phyloP scores from a whole-genome alignment of 2,329 filamentous ascomycete species.

The Lithohypha guttulata region DNA sequence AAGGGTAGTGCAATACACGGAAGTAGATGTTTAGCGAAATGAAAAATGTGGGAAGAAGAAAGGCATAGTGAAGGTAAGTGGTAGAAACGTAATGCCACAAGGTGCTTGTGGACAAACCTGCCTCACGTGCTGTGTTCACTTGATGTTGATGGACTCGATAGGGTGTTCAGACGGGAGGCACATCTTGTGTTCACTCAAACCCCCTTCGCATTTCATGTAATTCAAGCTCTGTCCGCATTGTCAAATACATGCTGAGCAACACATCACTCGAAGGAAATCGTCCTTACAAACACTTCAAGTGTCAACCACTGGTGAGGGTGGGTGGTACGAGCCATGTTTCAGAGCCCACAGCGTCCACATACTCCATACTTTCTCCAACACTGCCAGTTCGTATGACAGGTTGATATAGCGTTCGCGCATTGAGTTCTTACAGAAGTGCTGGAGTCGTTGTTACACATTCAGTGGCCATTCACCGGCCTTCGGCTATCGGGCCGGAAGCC shows the following conservation, averaged over 20 bases:
- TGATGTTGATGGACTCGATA: too few species aligned
- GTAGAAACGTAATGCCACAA: not conserved
- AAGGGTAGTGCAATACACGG: slow-evolving; percentile 1
- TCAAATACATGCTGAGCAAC: too few species aligned
- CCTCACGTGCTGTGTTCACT: not conserved
- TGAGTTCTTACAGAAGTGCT: too few species aligned
- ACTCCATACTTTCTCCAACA: slow-evolving; percentile 2
- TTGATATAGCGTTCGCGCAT: too few species aligned
- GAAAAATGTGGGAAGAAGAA: not conserved
- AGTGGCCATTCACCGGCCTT: slow-evolving; percentile 2
- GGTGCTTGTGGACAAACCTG: not conserved
- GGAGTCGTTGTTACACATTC: too few species aligned
- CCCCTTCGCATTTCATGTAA: not conserved
- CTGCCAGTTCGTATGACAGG: too few species aligned
- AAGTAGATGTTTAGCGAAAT: not conserved
- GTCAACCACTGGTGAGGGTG: not conserved
- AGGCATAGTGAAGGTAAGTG: slow-evolving; percentile 3
- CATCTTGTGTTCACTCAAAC: not conserved
- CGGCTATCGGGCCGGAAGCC: not conserved
- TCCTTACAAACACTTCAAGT: not conserved
- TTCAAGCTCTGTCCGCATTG: not conserved
- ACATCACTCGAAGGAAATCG: too few species aligned
- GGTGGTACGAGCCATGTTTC: slow-evolving; percentile 8
- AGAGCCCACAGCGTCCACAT: not conserved
- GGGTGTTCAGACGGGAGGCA: too few species aligned